Evolutionary conservation across 1,284 basidiomycete genomes (phyloP).

Genomic region (Trametes pubescens): DNA sequence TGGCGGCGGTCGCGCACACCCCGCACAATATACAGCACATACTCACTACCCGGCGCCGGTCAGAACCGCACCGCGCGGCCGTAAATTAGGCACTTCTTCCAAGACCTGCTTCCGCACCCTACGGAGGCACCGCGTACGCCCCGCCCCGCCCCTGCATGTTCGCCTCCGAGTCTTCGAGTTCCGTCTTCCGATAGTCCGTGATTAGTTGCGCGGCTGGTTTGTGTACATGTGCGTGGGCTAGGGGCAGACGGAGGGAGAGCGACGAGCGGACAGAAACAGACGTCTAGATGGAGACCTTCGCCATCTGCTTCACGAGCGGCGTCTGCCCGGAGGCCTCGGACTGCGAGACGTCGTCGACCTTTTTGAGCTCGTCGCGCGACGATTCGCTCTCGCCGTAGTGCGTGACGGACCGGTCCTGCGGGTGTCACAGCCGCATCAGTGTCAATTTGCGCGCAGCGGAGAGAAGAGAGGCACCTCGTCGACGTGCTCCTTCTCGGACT

Average conservation of each 20-base stretch:
- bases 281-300: constrained; percentile 30
- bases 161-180: too few relatives aligned
- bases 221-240: background rate
- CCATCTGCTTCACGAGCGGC: constrained; percentile 34
- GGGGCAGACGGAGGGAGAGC: background rate
- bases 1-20: background rate
- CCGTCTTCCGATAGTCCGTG: background rate
- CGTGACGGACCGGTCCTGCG: constrained; percentile 49
- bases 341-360: constrained; percentile 42
- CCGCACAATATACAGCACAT: constrained; percentile 4
- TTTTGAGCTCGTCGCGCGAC: constrained; percentile 36
- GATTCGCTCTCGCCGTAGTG: constrained; percentile 49
- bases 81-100: constrained; percentile 7
- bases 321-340: constrained; percentile 29
- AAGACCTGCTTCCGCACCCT: background rate
- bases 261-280: too few relatives aligned
- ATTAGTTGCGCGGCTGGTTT: background rate
- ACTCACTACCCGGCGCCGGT: background rate
- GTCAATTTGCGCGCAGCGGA: constrained; percentile 37
- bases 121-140: too few relatives aligned
- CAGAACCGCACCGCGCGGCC: background rate
- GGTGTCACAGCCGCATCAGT: constrained; percentile 34
- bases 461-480: constrained; percentile 57
- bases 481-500: constrained; percentile 84
- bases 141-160: too few relatives aligned